phyloP scores from a whole-genome alignment of 805 yeast species.

The Cyberlindnera mississippiensis region DNA sequence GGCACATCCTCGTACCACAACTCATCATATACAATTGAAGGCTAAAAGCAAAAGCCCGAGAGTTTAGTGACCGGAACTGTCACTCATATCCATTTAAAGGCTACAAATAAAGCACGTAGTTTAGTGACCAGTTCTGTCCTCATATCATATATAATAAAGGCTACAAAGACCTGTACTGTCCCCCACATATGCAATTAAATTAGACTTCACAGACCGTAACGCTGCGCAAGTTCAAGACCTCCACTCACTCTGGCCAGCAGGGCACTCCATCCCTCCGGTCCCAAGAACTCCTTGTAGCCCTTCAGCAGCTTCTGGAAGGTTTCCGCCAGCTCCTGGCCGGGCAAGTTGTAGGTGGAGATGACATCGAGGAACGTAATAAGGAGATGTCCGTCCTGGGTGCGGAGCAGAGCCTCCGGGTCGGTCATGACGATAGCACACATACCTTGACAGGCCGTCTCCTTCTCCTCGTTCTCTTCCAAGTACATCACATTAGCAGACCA shows the following conservation, averaged over 20 bases:
- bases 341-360: constrained; percentile 1
- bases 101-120: too few relatives aligned
- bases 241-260: background rate
- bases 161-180: too few relatives aligned
- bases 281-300: constrained; percentile 46
- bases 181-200: too few relatives aligned
- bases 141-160: too few relatives aligned
- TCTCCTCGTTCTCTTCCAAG: constrained; percentile 79
- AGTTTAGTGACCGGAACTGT: too few relatives aligned
- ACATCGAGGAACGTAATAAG: background rate
- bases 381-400: background rate
- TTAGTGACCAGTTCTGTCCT: too few relatives aligned
- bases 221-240: background rate
- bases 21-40: too few relatives aligned
- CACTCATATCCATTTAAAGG: too few relatives aligned
- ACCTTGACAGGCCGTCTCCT: constrained; percentile 82
- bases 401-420: constrained; percentile 56
- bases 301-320: constrained; percentile 40
- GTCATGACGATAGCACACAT: constrained; percentile 62
- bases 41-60: too few relatives aligned
- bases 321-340: constrained; percentile 35
- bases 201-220: background rate
- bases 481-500: constrained; percentile 73
- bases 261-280: constrained; percentile 32
- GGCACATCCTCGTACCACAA: too few relatives aligned